Evolutionary conservation across 306 rosid species (phyloP), one percentile per base, ranked within the genome.

Genomic region (Vigna reflexopilosa): DNA sequence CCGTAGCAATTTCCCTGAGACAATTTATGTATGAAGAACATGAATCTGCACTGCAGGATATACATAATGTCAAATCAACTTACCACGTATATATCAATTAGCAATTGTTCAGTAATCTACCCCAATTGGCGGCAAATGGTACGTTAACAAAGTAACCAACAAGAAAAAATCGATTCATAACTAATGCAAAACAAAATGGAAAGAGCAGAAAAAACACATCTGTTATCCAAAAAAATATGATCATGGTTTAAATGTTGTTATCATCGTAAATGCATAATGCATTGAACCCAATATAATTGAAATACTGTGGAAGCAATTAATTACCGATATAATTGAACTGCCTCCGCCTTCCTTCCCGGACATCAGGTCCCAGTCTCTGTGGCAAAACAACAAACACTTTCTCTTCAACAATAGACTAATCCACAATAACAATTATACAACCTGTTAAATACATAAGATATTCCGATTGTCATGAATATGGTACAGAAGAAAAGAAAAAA

Each of bases 271-370:
- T 66, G 65, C 3, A 72, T 36, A 36, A 44, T 40, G 34, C 8
- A 7, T 17, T 55, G 63, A 36, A 67, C 55, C 48, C 13, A 48
- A 61, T 45, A 45, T 3, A 45, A 74, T 59, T 12, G 54, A 79
- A 20, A 50, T n/a, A 14, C 8, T 2, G 2, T 12, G 13, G 38
- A 59, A 57, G 44, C 48, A 54, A 28, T 52, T 7, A 57, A 26
- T 48, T 86, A 96, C 99, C 99, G 10, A 93, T 90, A 86, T 96
- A 93, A 90, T 77, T 93, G 86, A 87, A 91, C 83, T 93, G 99
- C 87, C 99, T 84, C 24, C 98, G 86, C 79, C 84, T 91, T 83
- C 96, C 98, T 93, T 95, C 98, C 2, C 99, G 97, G 17, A 95
- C 96, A 85, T 91, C 97, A 12, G 89, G 86, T 13, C 96, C 90